phyloP scores from a whole-genome alignment of 176 grass and related monocot species.

The Musa schizocarpa region DNA sequence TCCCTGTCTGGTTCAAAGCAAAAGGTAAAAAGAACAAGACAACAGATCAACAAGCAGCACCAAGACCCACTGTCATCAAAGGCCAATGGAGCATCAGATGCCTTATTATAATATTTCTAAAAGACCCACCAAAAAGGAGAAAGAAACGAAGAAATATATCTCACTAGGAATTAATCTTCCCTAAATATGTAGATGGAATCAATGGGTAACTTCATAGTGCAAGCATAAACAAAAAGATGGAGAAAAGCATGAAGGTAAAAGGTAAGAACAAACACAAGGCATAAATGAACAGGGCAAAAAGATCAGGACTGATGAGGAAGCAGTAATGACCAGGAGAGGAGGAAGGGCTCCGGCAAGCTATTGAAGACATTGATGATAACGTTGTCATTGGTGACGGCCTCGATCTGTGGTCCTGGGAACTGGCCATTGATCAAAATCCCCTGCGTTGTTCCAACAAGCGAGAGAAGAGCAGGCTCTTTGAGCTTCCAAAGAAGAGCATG shows the following conservation, averaged over 20 bases:
- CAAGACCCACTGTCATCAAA: background rate
- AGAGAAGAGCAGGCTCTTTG: background rate
- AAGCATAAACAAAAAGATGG: background rate
- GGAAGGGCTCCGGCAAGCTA: slow-evolving; percentile 67
- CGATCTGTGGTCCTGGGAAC: slow-evolving; percentile 95
- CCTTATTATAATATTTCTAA: background rate
- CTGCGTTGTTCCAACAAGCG: slow-evolving; percentile 23
- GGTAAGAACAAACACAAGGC: background rate
- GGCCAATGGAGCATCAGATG: background rate
- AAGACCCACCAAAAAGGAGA: background rate
- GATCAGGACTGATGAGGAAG: slow-evolving; percentile 1
- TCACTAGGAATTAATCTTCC: too few species aligned
- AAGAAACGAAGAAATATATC: background rate
- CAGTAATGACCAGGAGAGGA: slow-evolving; percentile 64
- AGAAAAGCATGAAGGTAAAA: background rate
- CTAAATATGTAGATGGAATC: too few species aligned
- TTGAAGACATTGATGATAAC: slow-evolving; percentile 95
- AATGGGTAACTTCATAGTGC: too few species aligned
- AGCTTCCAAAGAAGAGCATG: background rate
- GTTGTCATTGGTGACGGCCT: slow-evolving; percentile 94
- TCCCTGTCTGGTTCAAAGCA: too few species aligned
- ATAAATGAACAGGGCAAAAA: background rate
- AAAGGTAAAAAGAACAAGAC: background rate
- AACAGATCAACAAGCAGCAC: background rate
- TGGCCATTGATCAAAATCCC: slow-evolving; percentile 97